phyloP scores from a whole-genome alignment of 805 yeast genomes.

The Saccharomyces jurei region DNA sequence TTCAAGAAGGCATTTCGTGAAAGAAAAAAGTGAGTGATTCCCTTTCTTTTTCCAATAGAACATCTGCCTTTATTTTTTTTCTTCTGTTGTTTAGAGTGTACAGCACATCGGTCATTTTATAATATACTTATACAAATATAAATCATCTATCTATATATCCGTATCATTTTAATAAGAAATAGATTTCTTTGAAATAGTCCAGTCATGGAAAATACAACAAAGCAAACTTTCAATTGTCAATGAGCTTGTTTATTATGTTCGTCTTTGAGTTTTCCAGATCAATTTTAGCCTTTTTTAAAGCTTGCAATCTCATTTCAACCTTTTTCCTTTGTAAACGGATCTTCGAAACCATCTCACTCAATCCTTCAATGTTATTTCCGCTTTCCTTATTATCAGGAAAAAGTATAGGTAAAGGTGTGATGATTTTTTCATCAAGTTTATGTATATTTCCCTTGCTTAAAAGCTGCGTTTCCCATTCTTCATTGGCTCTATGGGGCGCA shows the following conservation, averaged over 20 bases:
- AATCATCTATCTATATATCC: neutral
- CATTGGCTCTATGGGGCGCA: constrained; percentile 3
- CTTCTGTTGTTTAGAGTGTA: neutral
- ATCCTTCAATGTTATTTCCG: constrained; percentile 1
- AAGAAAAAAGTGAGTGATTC: neutral
- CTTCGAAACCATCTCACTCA: constrained; percentile 1
- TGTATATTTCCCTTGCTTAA: constrained; percentile 5
- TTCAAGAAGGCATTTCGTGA: constrained; percentile 15
- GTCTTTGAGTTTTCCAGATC: neutral
- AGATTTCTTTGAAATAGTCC: neutral
- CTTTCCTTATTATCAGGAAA: constrained; percentile 3
- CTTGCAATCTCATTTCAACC: constrained; percentile 6
- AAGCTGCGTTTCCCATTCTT: constrained; percentile 15
- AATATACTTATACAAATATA: neutral
- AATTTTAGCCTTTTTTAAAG: constrained; percentile 3
- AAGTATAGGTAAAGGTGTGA: constrained; percentile 4
- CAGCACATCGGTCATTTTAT: neutral
- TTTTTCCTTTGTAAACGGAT: constrained; percentile 5
- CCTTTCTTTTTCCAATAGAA: neutral
- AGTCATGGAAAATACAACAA: neutral
- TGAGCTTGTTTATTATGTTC: neutral
- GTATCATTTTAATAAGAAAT: neutral
- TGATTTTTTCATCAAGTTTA: neutral
- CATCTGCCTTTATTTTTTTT: neutral
- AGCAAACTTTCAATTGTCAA: neutral